Evolutionary conservation across 2,329 filamentous ascomycete genomes (phyloP).

Genomic region (Calonectria hawksworthii): DNA sequence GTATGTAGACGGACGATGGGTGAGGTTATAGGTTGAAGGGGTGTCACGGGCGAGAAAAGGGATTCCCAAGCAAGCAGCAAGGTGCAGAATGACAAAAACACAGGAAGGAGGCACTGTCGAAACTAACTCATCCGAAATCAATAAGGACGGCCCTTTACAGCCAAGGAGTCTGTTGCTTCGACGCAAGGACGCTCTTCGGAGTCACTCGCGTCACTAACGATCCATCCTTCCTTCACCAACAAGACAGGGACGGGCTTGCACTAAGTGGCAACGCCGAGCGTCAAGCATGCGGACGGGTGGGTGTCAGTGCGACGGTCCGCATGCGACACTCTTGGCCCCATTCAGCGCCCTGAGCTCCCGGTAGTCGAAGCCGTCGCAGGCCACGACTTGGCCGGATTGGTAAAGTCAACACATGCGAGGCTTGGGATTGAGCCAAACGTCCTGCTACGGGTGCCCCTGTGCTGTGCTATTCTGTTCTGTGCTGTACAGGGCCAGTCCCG

Average conservation of each 20-base stretch:
- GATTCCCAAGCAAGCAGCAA: background rate
- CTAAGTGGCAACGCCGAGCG: background rate
- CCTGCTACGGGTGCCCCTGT: background rate
- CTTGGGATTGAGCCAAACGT: slow-evolving; percentile 8
- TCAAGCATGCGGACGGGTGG: background rate
- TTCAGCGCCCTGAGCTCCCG: background rate
- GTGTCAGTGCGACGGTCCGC: slow-evolving; percentile 16
- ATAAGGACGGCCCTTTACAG: background rate
- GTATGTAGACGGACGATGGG: background rate
- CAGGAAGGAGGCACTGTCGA: background rate
- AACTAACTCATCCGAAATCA: background rate
- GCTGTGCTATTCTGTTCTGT: background rate
- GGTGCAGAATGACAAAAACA: background rate
- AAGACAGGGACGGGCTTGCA: slow-evolving; percentile 1
- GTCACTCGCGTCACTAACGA: background rate
- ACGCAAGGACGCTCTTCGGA: slow-evolving; percentile 5
- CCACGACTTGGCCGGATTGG: background rate
- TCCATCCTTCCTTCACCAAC: background rate
- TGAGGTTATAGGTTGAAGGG: background rate
- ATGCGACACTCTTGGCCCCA: slow-evolving; percentile 17
- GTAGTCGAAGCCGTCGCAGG: background rate
- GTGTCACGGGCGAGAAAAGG: background rate
- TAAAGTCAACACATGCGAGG: background rate
- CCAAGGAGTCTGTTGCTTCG: slow-evolving; percentile 6
- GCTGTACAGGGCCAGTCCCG: background rate